phyloP scores from a whole-genome alignment of 108 stramenopile genomes.

The Thalassiosira profunda region DNA sequence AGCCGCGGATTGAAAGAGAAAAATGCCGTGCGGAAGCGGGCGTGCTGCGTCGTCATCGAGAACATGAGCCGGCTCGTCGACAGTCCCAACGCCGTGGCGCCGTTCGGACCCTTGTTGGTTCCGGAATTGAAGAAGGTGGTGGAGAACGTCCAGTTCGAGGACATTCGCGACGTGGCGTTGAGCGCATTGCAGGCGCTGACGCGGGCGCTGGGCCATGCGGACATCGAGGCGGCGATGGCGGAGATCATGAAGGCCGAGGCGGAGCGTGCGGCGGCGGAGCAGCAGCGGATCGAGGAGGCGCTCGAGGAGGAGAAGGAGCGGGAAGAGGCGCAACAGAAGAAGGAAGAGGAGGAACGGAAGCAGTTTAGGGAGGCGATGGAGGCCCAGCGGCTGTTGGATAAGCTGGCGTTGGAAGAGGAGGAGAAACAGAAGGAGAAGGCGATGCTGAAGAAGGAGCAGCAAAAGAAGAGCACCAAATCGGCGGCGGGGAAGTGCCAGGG shows the following conservation, averaged over 20 bases:
- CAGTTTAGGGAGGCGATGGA: conserved; percentile 93
- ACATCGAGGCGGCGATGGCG: conserved; percentile 60
- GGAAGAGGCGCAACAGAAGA: conserved; percentile 66
- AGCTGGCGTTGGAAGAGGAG: conserved; percentile 60
- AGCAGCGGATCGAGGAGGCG: conserved; percentile 71
- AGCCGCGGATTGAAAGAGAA: conserved; percentile 93
- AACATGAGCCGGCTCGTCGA: conserved; percentile 98
- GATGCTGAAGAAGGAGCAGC: conserved; percentile 65
- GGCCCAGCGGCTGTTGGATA: conserved; percentile 83
- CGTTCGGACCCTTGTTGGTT: conserved; percentile 93
- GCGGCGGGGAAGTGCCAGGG: conserved; percentile 83
- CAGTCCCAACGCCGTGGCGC: conserved; percentile 93
- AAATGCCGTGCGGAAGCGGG: conserved; percentile 91
- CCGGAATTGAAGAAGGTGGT: conserved; percentile 96
- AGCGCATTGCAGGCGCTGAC: conserved; percentile 83
- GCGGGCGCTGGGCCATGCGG: conserved; percentile 83
- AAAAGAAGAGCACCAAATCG: conserved; percentile 74
- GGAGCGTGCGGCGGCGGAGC: conserved; percentile 60
- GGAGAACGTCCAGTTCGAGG: conserved; percentile 95
- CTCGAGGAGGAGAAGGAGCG: conserved; percentile 73
- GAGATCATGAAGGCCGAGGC: conserved; percentile 52
- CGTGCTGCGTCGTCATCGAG: conserved; percentile 95
- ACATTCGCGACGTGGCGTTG: conserved; percentile 95
- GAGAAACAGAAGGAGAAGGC: conserved; percentile 68
- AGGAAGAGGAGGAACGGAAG: conserved; percentile 83